A percentile compares a stretch with the other conserved stretches of the same genome.
phyloP scores from a whole-genome alignment of 305 asterid species.

The Petunia hybrid region DNA sequence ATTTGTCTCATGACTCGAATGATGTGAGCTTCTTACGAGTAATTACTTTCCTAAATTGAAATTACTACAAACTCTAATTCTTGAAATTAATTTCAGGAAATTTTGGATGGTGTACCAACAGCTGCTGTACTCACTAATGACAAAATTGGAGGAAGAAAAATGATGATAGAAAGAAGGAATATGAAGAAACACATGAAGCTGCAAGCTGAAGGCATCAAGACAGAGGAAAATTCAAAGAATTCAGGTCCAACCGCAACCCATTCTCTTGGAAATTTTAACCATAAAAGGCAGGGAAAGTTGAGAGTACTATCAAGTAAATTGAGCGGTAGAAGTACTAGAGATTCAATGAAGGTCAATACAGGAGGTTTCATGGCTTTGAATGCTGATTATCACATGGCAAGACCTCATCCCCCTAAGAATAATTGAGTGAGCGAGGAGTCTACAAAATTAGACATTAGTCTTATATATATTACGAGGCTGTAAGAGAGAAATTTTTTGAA shows the following conservation, averaged over 20 bases:
- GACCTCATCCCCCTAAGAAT: constrained; percentile 69
- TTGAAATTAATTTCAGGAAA: constrained; percentile 42
- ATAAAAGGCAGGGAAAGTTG: constrained; percentile 36
- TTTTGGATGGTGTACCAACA: neutral
- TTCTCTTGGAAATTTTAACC: constrained; percentile 33
- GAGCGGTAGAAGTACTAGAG: constrained; percentile 28
- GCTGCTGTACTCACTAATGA: neutral
- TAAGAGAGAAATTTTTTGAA: constrained; percentile 27
- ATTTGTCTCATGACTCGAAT: neutral
- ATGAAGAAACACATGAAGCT: neutral
- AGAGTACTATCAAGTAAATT: constrained; percentile 35
- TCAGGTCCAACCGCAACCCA: constrained; percentile 45
- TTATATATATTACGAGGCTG: neutral
- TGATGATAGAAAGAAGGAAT: constrained; percentile 26
- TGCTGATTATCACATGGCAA: constrained; percentile 65
- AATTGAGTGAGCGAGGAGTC: constrained; percentile 42
- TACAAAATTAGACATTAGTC: neutral
- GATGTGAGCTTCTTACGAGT: neutral
- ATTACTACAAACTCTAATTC: neutral
- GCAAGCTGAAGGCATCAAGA: constrained; percentile 21
- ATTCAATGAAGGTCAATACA: constrained; percentile 34
- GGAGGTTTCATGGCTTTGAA: constrained; percentile 53
- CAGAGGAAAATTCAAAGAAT: constrained; percentile 25
- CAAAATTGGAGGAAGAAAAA: constrained; percentile 46
- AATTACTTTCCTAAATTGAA: neutral